A percentile compares a stretch with the other conserved stretches of the same genome.
These are phyloP conservation scores for Trichoderma atroviride DNA, from an alignment of 2,329 filamentous ascomycete genomes.

Conservation along the genomic window DNA sequence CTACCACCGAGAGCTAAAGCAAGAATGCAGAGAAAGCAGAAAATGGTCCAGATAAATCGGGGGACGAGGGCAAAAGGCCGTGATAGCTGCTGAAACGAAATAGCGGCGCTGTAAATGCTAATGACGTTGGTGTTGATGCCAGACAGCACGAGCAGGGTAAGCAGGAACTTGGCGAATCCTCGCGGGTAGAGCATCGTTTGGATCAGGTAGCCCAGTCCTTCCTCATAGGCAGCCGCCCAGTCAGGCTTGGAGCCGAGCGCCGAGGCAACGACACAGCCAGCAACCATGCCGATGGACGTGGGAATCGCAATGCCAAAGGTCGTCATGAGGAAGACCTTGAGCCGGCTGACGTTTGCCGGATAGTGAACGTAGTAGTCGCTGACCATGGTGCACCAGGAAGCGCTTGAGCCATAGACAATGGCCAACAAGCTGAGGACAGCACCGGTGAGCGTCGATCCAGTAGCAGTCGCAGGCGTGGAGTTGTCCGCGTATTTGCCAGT, in stretches of 20 bases:
- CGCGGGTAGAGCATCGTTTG: constrained; percentile 48
- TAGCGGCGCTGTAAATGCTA: constrained; percentile 44
- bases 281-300: constrained; percentile 52
- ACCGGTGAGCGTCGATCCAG: constrained; percentile 44
- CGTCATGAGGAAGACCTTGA: constrained; percentile 53
- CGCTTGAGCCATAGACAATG: constrained; percentile 52
- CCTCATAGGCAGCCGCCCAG: constrained; percentile 44
- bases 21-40: constrained; percentile 46
- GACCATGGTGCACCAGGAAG: constrained; percentile 51
- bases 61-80: constrained; percentile 42
- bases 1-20: constrained; percentile 46
- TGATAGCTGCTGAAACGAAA: constrained; percentile 47
- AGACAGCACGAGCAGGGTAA: constrained; percentile 43
- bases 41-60: constrained; percentile 45
- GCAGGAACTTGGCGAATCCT: constrained; percentile 50
- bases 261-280: constrained; percentile 48
- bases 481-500: constrained; percentile 47
- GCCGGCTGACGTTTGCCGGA: constrained; percentile 47
- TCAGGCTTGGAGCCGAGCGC: constrained; percentile 44
- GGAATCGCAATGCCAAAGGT: constrained; percentile 51
- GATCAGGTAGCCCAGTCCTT: constrained; percentile 50
- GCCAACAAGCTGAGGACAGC: constrained; percentile 48
- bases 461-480: constrained; percentile 36
- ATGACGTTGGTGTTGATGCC: constrained; percentile 44
- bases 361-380: constrained; percentile 43